Evolutionary conservation across 1,284 basidiomycete species (phyloP), one percentile per base, ranked within the genome.

Genomic region (Ceratobasidium sp.): DNA sequence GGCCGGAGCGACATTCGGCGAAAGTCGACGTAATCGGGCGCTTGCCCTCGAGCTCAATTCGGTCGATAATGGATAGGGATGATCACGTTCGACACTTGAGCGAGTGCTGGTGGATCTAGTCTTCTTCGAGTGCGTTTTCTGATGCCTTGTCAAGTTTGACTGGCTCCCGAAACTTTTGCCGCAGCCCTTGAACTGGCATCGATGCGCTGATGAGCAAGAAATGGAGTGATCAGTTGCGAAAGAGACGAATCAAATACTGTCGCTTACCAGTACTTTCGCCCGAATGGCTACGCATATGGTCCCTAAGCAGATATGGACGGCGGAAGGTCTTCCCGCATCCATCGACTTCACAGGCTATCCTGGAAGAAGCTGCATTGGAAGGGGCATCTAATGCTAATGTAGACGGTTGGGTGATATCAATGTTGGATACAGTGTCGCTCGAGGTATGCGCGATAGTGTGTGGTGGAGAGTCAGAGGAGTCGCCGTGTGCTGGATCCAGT

Each of bases 241-340:
- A 28, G 32, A 32, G 46, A 49, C 30, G 26, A 59, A 2, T 52
- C 2, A 6, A 59, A 30, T 6, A 35, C 21, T 30, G 16, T 14
- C 28, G 28, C 46, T 30, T 32, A 63, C 61, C 46, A n/a, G 9
- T 49, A n/a, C 61, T 47, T 30, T 63, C 61, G 30, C 61, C 61
- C 21, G 43, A n/a, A 28, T 49, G 61, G 26, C 13, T 49, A 35
- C 44, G 44, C 61, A 63, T 47, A 49, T 63, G 61, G n/a, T 63
- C 61, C 11, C 30, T 21, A 5, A 63, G 61, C 61, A 63, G 32
- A n/a, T 63, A 63, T 9, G 61, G 61, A 8, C 61, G 61, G 14
- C 61, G 61, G 46, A 63, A 63, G 21, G 43, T 49, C 44, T 49
- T 46, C 7, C 30, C 30, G 28, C 61, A 63, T 1, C 57, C 57